Evolutionary conservation across 1,284 basidiomycete species (phyloP).

Genomic region (Inonotus obliquus): DNA sequence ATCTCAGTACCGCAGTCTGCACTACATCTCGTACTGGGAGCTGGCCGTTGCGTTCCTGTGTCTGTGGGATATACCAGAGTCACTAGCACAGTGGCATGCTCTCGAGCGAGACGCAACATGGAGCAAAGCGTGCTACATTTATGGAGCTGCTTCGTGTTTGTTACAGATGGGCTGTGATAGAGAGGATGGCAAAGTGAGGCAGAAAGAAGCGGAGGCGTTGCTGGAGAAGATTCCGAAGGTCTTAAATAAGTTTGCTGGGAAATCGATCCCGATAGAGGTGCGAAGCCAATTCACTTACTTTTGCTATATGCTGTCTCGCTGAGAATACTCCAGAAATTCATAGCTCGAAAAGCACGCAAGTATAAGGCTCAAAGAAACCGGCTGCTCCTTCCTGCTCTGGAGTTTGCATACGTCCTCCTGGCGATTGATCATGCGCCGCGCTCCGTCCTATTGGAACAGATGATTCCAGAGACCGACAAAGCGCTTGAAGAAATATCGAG

Average conservation of each 20-base stretch:
- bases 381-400: conserved; percentile 48
- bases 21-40: conserved; percentile 38
- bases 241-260: conserved; percentile 39
- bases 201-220: conserved; percentile 25
- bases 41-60: conserved; percentile 44
- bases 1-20: conserved; percentile 25
- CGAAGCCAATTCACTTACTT: background rate
- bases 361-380: conserved; percentile 41
- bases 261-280: conserved; percentile 46
- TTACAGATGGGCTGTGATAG: conserved; percentile 20
- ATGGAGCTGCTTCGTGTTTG: conserved; percentile 23
- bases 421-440: conserved; percentile 26
- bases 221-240: conserved; percentile 35
- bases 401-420: conserved; percentile 47
- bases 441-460: conserved; percentile 17
- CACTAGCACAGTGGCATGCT: conserved; percentile 39
- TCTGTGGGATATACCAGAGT: conserved; percentile 38
- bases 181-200: conserved; percentile 21
- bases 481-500: conserved; percentile 24
- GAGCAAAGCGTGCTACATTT: conserved; percentile 36
- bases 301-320: background rate
- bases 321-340: conserved; percentile 38
- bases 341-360: conserved; percentile 48
- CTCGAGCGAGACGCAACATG: conserved; percentile 35
- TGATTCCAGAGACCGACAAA: conserved; percentile 25